phyloP scores from a whole-genome alignment of 2,329 filamentous ascomycete genomes.

The Trichoderma sp. region DNA sequence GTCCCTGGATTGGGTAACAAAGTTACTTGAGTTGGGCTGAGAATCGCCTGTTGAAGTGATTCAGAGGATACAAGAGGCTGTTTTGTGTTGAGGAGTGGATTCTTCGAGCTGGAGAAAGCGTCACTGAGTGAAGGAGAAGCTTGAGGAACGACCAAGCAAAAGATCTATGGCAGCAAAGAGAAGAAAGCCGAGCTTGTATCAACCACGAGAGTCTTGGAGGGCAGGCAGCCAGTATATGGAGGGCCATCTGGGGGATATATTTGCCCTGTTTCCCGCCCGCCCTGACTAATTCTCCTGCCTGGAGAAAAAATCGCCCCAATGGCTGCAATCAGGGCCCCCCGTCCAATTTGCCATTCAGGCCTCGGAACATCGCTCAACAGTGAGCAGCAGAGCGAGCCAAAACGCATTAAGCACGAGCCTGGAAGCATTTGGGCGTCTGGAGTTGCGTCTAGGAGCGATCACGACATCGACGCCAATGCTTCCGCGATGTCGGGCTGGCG shows the following conservation, averaged over 20 bases:
- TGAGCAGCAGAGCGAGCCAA: constrained; percentile 6
- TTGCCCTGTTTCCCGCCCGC: constrained; percentile 16
- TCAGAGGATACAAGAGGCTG: constrained; percentile 5
- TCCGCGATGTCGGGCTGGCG: constrained; percentile 45
- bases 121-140: neutral
- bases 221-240: constrained; percentile 16
- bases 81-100: constrained; percentile 1
- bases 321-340: constrained; percentile 8
- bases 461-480: constrained; percentile 57
- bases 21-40: constrained; percentile 7
- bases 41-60: neutral
- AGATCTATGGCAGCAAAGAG: constrained; percentile 4
- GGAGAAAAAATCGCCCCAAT: constrained; percentile 11
- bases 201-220: constrained; percentile 4
- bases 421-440: constrained; percentile 36
- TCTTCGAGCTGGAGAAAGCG: neutral
- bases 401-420: constrained; percentile 44
- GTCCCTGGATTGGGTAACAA: neutral
- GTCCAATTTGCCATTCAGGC: constrained; percentile 15
- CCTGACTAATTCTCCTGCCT: constrained; percentile 27
- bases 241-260: constrained; percentile 15
- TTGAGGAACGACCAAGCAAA: neutral
- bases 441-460: constrained; percentile 47
- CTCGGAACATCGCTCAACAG: constrained; percentile 17
- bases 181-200: constrained; percentile 9